Evolutionary conservation across 805 yeast species (phyloP).

Genomic region (Nakazawaea wyomingensis): DNA sequence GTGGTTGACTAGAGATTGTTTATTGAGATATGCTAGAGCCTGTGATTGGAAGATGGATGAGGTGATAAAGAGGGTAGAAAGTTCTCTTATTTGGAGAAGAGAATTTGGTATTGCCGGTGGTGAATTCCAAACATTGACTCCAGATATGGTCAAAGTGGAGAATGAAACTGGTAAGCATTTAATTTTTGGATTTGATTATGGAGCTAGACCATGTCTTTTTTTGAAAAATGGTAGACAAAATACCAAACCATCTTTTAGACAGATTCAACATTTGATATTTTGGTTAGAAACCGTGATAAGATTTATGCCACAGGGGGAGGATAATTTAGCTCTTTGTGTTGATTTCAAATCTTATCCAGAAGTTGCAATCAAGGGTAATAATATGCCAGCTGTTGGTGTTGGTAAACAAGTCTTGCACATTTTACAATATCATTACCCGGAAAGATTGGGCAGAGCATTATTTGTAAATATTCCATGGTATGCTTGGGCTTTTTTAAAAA

Average conservation of each 20-base stretch:
- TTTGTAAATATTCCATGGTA: slow-evolving; percentile 91
- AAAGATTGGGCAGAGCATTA: slow-evolving; percentile 88
- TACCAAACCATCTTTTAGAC: slow-evolving; percentile 83
- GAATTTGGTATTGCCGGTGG: slow-evolving; percentile 54
- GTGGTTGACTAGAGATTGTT: slow-evolving; percentile 92
- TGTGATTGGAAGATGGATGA: slow-evolving; percentile 80
- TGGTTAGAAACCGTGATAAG: slow-evolving; percentile 91
- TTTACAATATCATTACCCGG: slow-evolving; percentile 96
- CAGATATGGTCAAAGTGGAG: slow-evolving; percentile 55
- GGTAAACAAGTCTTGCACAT: slow-evolving; percentile 92
- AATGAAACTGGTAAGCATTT: slow-evolving; percentile 91
- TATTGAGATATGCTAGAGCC: slow-evolving; percentile 85
- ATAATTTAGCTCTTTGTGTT: slow-evolving; percentile 81
- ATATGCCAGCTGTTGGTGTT: slow-evolving; percentile 81
- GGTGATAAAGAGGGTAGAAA: slow-evolving; percentile 68
- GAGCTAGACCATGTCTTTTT: slow-evolving; percentile 86
- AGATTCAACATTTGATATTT: slow-evolving; percentile 92
- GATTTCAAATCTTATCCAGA: slow-evolving; percentile 83
- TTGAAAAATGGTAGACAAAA: slow-evolving; percentile 94
- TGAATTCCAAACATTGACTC: slow-evolving; percentile 47
- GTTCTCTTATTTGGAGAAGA: slow-evolving; percentile 88
- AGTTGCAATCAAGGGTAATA: slow-evolving; percentile 48
- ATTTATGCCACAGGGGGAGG: slow-evolving; percentile 96
- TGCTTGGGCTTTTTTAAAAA: slow-evolving; percentile 86
- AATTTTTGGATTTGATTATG: slow-evolving; percentile 85